Conservation (phyloP, 805 yeast species). For the Sugiyamaella marilandica region DNA sequence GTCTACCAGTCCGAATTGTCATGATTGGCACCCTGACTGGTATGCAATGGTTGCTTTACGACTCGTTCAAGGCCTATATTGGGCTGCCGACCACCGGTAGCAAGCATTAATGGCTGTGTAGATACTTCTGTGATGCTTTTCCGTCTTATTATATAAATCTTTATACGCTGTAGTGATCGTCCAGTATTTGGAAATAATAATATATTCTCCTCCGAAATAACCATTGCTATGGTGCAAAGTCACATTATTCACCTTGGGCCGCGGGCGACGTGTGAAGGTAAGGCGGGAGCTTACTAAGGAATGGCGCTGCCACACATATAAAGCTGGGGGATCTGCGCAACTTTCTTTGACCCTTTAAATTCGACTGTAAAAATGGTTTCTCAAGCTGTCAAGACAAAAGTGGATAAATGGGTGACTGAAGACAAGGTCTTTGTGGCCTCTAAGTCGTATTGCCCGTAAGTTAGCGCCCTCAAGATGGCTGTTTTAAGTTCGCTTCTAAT, state of each 20-base stretch:
- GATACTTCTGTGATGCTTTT: background rate
- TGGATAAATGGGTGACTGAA: conserved; percentile 20
- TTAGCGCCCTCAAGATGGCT: conserved; percentile 16
- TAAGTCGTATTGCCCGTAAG: conserved; percentile 65
- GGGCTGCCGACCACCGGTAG: conserved; percentile 94
- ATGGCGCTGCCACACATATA: too few species aligned
- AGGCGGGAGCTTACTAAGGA: too few species aligned
- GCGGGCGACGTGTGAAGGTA: too few species aligned
- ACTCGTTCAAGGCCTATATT: conserved; percentile 88
- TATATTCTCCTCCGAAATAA: too few species aligned
- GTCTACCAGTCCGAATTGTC: conserved; percentile 86
- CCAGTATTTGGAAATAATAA: too few species aligned
- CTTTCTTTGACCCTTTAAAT: background rate
- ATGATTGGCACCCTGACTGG: conserved; percentile 98
- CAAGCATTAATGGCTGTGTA: conserved; percentile 12
- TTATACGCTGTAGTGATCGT: too few species aligned
- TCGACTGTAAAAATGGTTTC: conserved; percentile 3
- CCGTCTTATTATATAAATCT: background rate
- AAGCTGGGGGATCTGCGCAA: too few species aligned
- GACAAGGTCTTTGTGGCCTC: conserved; percentile 52
- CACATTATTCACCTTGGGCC: too few species aligned
- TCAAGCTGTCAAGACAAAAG: conserved; percentile 11
- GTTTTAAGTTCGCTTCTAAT: too few species aligned
- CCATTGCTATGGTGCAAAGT: too few species aligned
- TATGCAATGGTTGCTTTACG: conserved; percentile 94